Conservation (phyloP, 441 rosid species). For the Capsella rubella region DNA sequence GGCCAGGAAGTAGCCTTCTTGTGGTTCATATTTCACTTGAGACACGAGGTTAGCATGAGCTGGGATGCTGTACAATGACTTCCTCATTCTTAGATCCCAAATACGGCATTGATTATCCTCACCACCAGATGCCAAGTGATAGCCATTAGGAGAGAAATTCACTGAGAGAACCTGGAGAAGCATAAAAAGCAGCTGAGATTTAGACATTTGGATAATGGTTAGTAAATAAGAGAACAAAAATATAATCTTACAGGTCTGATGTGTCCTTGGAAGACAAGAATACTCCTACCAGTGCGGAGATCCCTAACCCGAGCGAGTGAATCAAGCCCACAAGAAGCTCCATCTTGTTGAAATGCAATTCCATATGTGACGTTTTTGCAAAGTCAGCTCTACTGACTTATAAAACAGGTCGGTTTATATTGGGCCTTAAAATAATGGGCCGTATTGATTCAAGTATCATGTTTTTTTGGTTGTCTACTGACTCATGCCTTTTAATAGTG, state of each 20-base stretch:
- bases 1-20: slow-evolving; percentile 88
- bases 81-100: slow-evolving; percentile 96
- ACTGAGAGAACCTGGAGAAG: slow-evolving; percentile 73
- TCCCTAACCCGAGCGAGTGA: slow-evolving; percentile 94
- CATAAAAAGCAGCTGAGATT: slow-evolving; percentile 21
- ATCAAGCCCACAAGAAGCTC: slow-evolving; percentile 90
- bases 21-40: slow-evolving; percentile 93
- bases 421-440: slow-evolving; percentile 27
- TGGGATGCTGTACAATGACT: slow-evolving; percentile 75
- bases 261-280: slow-evolving; percentile 91
- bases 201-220: not conserved
- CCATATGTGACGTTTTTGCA: slow-evolving; percentile 98
- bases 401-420: slow-evolving; percentile 14
- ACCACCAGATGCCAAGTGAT: slow-evolving; percentile 93
- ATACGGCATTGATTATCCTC: slow-evolving; percentile 93
- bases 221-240: slow-evolving; percentile 12
- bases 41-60: slow-evolving; percentile 93
- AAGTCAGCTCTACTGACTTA: slow-evolving; percentile 62
- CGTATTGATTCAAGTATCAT: not conserved
- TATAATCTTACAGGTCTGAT: slow-evolving; percentile 73
- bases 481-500: too few species aligned
- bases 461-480: too few species aligned
- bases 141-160: slow-evolving; percentile 93
- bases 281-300: slow-evolving; percentile 92
- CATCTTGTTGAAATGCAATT: slow-evolving; percentile 90